Conservation (phyloP, 148 eudicot genomes). For the Dianthus caryophyllus region DNA sequence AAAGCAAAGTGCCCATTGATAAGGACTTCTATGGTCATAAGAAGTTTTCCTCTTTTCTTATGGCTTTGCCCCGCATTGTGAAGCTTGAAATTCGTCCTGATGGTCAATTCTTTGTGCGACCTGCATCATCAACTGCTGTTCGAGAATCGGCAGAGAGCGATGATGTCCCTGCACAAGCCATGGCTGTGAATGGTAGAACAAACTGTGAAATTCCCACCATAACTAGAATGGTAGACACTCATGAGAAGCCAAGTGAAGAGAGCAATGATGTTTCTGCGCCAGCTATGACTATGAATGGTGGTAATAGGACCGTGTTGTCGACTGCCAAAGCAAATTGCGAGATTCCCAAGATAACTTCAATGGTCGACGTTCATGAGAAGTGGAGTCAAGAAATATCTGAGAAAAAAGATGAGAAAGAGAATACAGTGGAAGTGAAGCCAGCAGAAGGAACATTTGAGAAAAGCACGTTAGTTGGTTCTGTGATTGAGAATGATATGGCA, state of each 20-base stretch:
- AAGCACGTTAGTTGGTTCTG: constrained; percentile 12
- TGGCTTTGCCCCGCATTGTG: constrained; percentile 63
- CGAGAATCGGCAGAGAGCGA: neutral
- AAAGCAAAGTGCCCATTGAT: constrained; percentile 38
- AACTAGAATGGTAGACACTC: too few species aligned
- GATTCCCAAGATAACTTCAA: constrained; percentile 14
- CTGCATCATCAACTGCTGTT: constrained; percentile 21
- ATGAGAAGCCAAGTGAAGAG: too few species aligned
- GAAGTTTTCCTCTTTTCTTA: constrained; percentile 61
- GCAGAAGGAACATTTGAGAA: constrained; percentile 3
- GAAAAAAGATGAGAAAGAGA: constrained; percentile 18
- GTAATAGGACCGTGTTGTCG: neutral
- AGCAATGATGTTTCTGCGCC: neutral
- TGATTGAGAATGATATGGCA: constrained; percentile 16
- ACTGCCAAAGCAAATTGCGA: constrained; percentile 23
- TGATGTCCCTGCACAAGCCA: too few species aligned
- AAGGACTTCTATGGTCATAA: constrained; percentile 63
- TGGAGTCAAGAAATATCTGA: neutral
- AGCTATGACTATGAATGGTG: constrained; percentile 21
- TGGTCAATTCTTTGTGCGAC: constrained; percentile 34
- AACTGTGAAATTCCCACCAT: too few species aligned
- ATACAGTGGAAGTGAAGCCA: constrained; percentile 10
- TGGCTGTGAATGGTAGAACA: too few species aligned
- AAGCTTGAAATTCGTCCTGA: constrained; percentile 35
- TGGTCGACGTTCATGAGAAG: too few species aligned